These are phyloP conservation scores for Linum trigynum DNA, from an alignment of 345 rosid species.

Conservation along the genomic window DNA sequence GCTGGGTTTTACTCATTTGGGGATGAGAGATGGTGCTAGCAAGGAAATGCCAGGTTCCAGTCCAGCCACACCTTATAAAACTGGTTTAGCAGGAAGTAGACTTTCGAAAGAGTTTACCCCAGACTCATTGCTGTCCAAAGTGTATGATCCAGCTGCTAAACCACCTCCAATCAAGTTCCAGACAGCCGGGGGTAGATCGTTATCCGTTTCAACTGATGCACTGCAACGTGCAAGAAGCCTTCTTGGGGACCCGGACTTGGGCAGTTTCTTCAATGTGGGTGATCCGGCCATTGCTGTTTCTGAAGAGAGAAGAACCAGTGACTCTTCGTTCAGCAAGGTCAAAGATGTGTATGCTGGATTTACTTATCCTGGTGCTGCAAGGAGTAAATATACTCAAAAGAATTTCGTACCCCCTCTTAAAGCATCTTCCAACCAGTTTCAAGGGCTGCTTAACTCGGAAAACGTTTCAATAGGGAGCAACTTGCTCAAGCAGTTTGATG, in stretches of 20 bases:
- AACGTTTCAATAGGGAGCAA: conserved; percentile 34
- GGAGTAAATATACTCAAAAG: conserved; percentile 31
- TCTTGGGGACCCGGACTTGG: conserved; percentile 84
- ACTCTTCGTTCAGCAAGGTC: conserved; percentile 33
- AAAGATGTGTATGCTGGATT: conserved; percentile 22
- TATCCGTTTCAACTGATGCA: conserved; percentile 82
- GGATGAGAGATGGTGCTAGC: conserved; percentile 13
- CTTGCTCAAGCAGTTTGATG: conserved; percentile 70
- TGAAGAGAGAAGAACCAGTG: conserved; percentile 23
- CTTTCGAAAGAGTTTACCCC: conserved; percentile 17
- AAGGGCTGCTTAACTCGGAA: conserved; percentile 24
- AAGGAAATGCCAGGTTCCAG: conserved; percentile 20
- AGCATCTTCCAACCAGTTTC: conserved; percentile 35
- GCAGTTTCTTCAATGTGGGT: conserved; percentile 39
- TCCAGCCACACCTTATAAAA: conserved; percentile 22
- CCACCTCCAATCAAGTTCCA: conserved; percentile 63
- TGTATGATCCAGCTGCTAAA: conserved; percentile 26
- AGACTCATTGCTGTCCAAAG: conserved; percentile 21
- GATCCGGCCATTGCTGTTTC: conserved; percentile 26
- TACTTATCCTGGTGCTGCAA: conserved; percentile 30
- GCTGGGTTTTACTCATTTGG: conserved; percentile 16
- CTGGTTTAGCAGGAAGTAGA: conserved; percentile 24
- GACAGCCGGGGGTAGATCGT: conserved; percentile 80
- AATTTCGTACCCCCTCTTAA: conserved; percentile 54
- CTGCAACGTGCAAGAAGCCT: conserved; percentile 76